Evolutionary conservation across 805 yeast genomes (phyloP).

Genomic region (Starmerella apis): DNA sequence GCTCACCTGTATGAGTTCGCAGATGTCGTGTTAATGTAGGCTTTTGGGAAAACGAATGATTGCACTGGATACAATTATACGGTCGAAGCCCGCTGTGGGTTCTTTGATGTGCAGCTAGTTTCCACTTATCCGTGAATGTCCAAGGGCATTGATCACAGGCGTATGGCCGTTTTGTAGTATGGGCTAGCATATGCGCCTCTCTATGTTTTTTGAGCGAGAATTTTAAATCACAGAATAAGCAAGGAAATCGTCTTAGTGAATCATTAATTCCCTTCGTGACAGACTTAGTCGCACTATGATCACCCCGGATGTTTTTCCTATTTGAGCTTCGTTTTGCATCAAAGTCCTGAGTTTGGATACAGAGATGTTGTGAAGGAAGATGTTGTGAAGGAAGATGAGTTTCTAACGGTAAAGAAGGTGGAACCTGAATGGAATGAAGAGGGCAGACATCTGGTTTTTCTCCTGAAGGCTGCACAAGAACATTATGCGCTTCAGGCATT

Average conservation of each 20-base stretch:
- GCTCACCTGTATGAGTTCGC: constrained; percentile 6
- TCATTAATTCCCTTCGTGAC: not conserved
- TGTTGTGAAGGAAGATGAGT: not conserved
- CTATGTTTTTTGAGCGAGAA: not conserved
- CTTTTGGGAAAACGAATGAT: constrained; percentile 1
- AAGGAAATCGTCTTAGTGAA: not conserved
- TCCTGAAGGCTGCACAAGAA: too few species aligned
- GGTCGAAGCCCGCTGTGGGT: constrained; percentile 2
- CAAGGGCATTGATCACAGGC: constrained; percentile 1
- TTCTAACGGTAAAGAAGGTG: not conserved
- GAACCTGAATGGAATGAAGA: not conserved
- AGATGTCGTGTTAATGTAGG: constrained; percentile 1
- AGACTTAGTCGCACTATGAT: not conserved
- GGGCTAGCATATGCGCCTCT: not conserved
- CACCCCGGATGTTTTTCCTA: too few species aligned
- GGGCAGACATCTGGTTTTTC: not conserved
- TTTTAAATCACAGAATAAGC: not conserved
- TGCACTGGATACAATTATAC: not conserved
- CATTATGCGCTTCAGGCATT: not conserved
- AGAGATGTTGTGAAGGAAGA: too few species aligned
- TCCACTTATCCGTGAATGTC: constrained; percentile 5
- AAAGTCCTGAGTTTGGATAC: too few species aligned
- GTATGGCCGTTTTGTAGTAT: not conserved
- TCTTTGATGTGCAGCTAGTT: constrained; percentile 3
- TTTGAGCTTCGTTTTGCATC: too few species aligned